Conservation (phyloP, 495 filamentous ascomycete species). For the Penicillium chermesinum region DNA sequence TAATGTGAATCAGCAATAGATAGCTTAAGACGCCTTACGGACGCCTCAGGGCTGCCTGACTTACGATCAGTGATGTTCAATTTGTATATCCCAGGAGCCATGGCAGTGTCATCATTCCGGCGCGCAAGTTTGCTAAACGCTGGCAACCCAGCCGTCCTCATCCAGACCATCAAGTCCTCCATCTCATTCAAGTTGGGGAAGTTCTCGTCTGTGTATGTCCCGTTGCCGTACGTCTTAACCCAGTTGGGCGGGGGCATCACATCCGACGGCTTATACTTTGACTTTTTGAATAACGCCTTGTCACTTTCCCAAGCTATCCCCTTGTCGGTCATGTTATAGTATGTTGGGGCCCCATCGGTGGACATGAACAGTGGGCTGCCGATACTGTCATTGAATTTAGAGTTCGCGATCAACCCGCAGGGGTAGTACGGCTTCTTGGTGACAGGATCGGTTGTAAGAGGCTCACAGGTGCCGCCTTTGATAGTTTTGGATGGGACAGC, state of each 20-base stretch:
- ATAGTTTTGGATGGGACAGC: constrained; percentile 57
- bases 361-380: constrained; percentile 48
- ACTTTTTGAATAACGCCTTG: constrained; percentile 66
- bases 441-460: constrained; percentile 53
- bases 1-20: background rate
- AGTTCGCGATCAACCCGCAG: constrained; percentile 94
- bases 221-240: constrained; percentile 37
- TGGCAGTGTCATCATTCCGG: constrained; percentile 65
- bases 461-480: constrained; percentile 64
- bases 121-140: constrained; percentile 88
- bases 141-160: constrained; percentile 93
- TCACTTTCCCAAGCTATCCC: constrained; percentile 86
- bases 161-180: constrained; percentile 95
- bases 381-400: constrained; percentile 95
- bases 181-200: constrained; percentile 64
- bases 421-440: constrained; percentile 76
- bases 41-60: background rate
- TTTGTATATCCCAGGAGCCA: constrained; percentile 66
- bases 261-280: constrained; percentile 54
- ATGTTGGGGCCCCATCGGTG: constrained; percentile 20
- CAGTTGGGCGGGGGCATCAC: constrained; percentile 88
- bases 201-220: constrained; percentile 59
- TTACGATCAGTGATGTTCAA: constrained; percentile 70
- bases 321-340: constrained; percentile 69
- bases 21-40: too few relatives aligned